These are phyloP conservation scores for Lunularia cruciata DNA, from an alignment of 225 moss, liverwort and hornwort species.

Conservation along the genomic window DNA sequence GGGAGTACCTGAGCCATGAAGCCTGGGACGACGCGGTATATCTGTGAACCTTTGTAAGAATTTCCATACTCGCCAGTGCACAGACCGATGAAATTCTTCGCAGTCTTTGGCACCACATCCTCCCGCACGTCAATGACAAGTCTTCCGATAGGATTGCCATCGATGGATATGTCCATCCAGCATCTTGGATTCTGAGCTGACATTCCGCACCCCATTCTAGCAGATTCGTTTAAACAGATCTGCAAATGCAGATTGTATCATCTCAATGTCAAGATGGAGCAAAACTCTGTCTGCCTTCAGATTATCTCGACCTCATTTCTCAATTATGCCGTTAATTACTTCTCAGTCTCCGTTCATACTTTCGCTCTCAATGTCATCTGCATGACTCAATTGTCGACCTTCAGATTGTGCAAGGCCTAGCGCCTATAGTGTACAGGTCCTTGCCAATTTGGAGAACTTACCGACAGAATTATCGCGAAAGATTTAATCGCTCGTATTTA, in stretches of 20 bases:
- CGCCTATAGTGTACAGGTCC: too few relatives aligned
- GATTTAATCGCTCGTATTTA: too few relatives aligned
- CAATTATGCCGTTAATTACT: background rate
- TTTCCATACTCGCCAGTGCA: constrained; percentile 70
- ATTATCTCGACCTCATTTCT: background rate
- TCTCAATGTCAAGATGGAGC: background rate
- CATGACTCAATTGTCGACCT: background rate
- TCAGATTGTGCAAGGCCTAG: background rate
- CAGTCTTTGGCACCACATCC: constrained; percentile 73
- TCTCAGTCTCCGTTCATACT: background rate
- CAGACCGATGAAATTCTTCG: constrained; percentile 66
- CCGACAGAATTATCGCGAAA: too few relatives aligned
- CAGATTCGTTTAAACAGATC: background rate
- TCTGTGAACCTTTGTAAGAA: constrained; percentile 61
- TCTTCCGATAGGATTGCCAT: constrained; percentile 63
- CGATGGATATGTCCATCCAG: constrained; percentile 69
- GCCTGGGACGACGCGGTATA: constrained; percentile 69
- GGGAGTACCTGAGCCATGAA: constrained; percentile 72
- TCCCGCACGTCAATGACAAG: constrained; percentile 65
- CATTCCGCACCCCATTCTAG: constrained; percentile 65
- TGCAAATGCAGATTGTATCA: background rate
- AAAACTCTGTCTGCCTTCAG: background rate
- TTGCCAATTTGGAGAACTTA: too few relatives aligned
- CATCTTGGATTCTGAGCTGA: constrained; percentile 52
- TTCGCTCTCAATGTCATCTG: background rate